Conservation (phyloP, 2,329 filamentous ascomycete species). For the Fusarium nanum region DNA sequence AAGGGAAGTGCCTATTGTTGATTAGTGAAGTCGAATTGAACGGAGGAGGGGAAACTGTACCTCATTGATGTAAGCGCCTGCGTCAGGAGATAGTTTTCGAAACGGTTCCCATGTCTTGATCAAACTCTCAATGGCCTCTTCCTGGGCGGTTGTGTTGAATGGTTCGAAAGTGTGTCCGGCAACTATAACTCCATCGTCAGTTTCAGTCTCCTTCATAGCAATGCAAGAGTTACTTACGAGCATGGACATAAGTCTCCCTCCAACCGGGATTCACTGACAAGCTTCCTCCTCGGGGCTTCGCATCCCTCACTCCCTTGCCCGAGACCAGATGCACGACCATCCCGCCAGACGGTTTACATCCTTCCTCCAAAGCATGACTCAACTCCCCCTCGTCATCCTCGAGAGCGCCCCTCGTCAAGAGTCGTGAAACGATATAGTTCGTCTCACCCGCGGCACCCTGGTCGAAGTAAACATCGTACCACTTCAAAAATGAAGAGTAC, state of each 20-base stretch:
- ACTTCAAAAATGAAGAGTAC: slow-evolving; percentile 54
- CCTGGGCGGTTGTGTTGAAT: slow-evolving; percentile 49
- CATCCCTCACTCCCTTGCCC: slow-evolving; percentile 59
- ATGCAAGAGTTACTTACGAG: slow-evolving; percentile 50
- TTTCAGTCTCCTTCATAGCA: slow-evolving; percentile 23
- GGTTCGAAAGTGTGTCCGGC: slow-evolving; percentile 46
- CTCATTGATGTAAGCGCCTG: slow-evolving; percentile 61
- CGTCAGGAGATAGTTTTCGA: slow-evolving; percentile 53
- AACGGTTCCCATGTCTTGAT: slow-evolving; percentile 51
- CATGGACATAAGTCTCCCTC: slow-evolving; percentile 58
- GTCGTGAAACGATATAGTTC: slow-evolving; percentile 56
- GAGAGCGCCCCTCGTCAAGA: slow-evolving; percentile 56
- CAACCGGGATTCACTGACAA: slow-evolving; percentile 64
- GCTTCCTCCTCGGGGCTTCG: slow-evolving; percentile 57
- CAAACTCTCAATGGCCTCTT: slow-evolving; percentile 44
- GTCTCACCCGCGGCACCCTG: slow-evolving; percentile 51
- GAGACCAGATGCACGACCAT: slow-evolving; percentile 56
- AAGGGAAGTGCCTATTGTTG: slow-evolving; percentile 48
- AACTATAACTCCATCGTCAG: slow-evolving; percentile 28
- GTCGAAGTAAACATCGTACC: slow-evolving; percentile 54
- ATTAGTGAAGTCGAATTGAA: background rate
- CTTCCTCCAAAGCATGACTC: slow-evolving; percentile 53
- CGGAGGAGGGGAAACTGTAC: slow-evolving; percentile 38
- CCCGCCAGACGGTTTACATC: slow-evolving; percentile 43
- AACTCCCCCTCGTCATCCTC: slow-evolving; percentile 43